Base-by-base conservation (phyloP, 2,329 filamentous ascomycete species). In the Pseudogymnoascus pannorum region DNA sequence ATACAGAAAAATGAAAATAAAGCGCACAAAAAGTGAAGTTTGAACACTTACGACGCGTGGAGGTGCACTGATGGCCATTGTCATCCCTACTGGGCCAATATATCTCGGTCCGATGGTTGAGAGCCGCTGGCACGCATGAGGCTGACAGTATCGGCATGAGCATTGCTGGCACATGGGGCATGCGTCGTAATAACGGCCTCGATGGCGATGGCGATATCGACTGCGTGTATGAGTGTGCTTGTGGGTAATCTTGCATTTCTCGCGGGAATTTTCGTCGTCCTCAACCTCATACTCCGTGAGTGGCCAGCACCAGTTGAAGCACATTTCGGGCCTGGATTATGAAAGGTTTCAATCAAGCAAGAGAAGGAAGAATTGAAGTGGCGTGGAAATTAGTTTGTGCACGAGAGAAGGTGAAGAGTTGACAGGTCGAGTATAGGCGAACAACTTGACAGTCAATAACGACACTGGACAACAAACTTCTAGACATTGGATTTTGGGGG, bases 301-400 rank as follows among this genome's bases (percentile, higher is more conserved):
- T 54, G 48, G 48, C 48, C 48, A 54, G 26, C 48, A 54, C 48
- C 48, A 42, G 31, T 58, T 58, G 57, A 58, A 24, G 24, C 57
- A 58, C 57, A 58, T 58, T 18, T 24, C 29, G 22, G 20, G 18
- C n/a, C 18, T 8, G 6, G 31, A 20, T 29, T 58, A 42, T 20
- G 12, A 36, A 58, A 18, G 14, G 18, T 5, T 12, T 16, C 18
- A 2, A 24, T 58, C 57, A 7, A 26, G 26, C 9, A 31, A 20
- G n/a, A 54, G n/a, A 54, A 31, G 26, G 24, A 31, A 18, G 26
- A 54, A n/a, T n/a, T n/a, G n/a, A n/a, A 29, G 24, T 51, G 22
- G 44, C 22, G 44, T 14, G 22, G n/a, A 31, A 33, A 31, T 8
- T 9, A 31, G 29, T 8, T 6, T 31, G 29, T 6, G 29, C 7